Base-by-base conservation (phyloP, 106 monocot species). In the Dendrobium nobile region DNA sequence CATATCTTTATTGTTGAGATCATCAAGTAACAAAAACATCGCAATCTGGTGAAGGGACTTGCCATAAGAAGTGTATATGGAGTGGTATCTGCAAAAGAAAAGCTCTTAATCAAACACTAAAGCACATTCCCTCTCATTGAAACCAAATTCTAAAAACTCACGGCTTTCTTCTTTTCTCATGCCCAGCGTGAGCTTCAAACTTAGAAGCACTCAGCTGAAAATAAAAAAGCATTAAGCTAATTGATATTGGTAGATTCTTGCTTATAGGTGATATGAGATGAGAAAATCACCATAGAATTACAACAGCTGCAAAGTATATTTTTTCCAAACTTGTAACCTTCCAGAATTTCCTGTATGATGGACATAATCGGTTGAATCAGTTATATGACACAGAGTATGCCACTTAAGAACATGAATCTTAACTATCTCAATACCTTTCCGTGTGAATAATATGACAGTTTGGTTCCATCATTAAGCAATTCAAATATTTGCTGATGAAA, bases 151-250 rank as follows among this genome's bases (percentile, higher is more conserved):
- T 27, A 67, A 26, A 67, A 67, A 67, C 67, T 67, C 67, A 67
- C 67, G 67, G 67, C 27, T 64, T 51, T 51, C 70, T 70, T 74
- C 20, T 74, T 20, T 44, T 74, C 20, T 43, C 42, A 43, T 74
- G 74, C 19, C 74, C 74, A 74, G 74, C 73, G 18, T 74, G 74
- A 74, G 74, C 74, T 74, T 74, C 43, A 74, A 74, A 74, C 44
- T 74, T 41, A 28, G 74, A 74, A 44, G 74, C 43, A 74, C 74
- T 74, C 20, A 74, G 43, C 73, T 74, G 18, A 19, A 74, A 44
- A 74, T 74, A 74, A 74, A 4, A 18, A 73, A 18, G 31, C 4
- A 74, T 17, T 44, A 19, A 6, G 74, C 20, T 20, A 20, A 28
- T 43, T 17, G 74, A 19, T 70, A 74, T 44, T n/a, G 41, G 20